Evolutionary conservation across 208 protist species (phyloP).

Genomic region (Angomonas deanei): DNA sequence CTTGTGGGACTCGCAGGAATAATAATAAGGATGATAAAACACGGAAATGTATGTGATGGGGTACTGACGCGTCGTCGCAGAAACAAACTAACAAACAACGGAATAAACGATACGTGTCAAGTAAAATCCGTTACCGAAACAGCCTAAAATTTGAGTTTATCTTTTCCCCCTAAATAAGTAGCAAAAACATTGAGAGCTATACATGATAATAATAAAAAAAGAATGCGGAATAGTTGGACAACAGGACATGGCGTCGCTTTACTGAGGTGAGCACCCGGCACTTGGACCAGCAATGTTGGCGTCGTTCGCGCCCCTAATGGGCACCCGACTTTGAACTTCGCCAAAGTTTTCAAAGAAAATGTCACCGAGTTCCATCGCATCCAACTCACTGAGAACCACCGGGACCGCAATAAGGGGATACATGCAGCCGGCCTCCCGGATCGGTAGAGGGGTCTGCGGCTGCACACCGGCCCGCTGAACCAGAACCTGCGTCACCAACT

Average conservation of each 20-base stretch:
- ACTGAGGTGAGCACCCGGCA: conserved; percentile 10
- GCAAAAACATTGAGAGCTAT: neutral
- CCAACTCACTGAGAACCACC: conserved; percentile 58
- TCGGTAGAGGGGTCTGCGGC: conserved; percentile 34
- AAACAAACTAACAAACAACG: too few relatives aligned
- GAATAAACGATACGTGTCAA: neutral
- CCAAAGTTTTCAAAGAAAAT: conserved; percentile 78
- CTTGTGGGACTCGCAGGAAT: too few relatives aligned
- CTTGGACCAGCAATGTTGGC: conserved; percentile 13
- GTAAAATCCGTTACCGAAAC: too few relatives aligned
- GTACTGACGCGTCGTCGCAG: too few relatives aligned
- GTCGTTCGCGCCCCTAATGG: conserved; percentile 9
- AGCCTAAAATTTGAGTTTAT: too few relatives aligned
- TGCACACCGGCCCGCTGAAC: conserved; percentile 43
- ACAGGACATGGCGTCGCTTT: neutral
- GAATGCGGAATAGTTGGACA: neutral
- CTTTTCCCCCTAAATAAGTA: neutral
- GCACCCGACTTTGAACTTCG: conserved; percentile 9
- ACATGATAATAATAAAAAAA: neutral
- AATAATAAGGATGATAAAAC: too few relatives aligned
- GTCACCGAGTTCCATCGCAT: conserved; percentile 58
- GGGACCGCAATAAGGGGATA: conserved; percentile 66
- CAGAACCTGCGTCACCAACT: conserved; percentile 33
- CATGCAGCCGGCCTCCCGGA: conserved; percentile 79
- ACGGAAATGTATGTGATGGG: neutral